These are phyloP conservation scores for Phyllosticta citribraziliensis DNA, from an alignment of 2,329 filamentous ascomycete genomes.

Conservation along the genomic window DNA sequence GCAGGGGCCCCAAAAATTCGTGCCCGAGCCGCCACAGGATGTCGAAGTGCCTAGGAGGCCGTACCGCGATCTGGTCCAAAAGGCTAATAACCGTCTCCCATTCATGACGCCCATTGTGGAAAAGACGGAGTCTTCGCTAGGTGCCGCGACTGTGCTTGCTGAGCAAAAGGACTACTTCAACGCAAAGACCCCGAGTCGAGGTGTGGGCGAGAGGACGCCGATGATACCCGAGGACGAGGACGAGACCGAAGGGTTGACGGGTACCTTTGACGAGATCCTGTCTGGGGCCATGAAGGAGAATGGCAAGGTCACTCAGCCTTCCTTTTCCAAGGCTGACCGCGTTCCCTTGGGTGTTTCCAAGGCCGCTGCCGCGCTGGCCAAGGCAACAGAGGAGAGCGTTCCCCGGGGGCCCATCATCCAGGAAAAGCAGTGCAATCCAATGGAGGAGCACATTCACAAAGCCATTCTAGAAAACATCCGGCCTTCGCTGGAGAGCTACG, in stretches of 20 bases:
- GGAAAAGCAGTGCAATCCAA: slow-evolving; percentile 79
- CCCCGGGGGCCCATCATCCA: slow-evolving; percentile 65
- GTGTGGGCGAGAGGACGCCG: slow-evolving; percentile 25
- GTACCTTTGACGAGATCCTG: slow-evolving; percentile 60
- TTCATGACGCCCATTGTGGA: slow-evolving; percentile 99
- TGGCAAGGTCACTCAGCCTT: slow-evolving; percentile 42
- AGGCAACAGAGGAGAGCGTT: slow-evolving; percentile 30
- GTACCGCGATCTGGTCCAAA: slow-evolving; percentile 68
- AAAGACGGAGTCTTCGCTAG: slow-evolving; percentile 80
- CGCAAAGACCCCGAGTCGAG: slow-evolving; percentile 70
- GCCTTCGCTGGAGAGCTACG: slow-evolving; percentile 63
- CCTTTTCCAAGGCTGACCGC: slow-evolving; percentile 24
- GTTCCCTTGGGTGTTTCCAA: slow-evolving; percentile 17
- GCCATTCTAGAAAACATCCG: slow-evolving; percentile 66
- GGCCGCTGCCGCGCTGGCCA: slow-evolving; percentile 13
- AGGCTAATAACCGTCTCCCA: slow-evolving; percentile 82
- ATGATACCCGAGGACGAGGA: slow-evolving; percentile 35
- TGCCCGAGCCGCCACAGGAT: slow-evolving; percentile 76
- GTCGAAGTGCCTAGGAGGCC: slow-evolving; percentile 70
- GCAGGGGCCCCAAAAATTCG: slow-evolving; percentile 46
- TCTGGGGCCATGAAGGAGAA: slow-evolving; percentile 37
- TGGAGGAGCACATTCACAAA: slow-evolving; percentile 63
- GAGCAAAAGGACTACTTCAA: slow-evolving; percentile 49
- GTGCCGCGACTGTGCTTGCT: slow-evolving; percentile 28
- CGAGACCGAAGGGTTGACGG: slow-evolving; percentile 49